These are phyloP conservation scores for Tolypocladium album DNA, from an alignment of 2,329 filamentous ascomycete genomes.

Conservation along the genomic window DNA sequence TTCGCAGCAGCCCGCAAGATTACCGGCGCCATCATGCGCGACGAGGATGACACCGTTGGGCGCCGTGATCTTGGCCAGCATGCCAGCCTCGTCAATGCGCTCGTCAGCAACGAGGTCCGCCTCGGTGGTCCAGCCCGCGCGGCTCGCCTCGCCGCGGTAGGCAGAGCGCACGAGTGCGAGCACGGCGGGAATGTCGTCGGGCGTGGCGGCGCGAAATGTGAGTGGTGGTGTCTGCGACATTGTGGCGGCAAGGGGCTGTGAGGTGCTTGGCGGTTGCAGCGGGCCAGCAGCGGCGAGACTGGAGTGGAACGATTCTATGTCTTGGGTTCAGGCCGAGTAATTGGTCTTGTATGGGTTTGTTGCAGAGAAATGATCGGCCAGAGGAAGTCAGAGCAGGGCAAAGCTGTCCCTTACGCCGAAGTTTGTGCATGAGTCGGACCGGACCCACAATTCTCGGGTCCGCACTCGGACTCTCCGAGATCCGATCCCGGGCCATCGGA, in stretches of 20 bases:
- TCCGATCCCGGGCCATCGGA: neutral
- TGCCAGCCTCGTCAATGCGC: constrained; percentile 27
- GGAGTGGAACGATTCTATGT: neutral
- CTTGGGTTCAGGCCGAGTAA: neutral
- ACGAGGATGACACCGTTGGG: constrained; percentile 26
- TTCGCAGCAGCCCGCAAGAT: constrained; percentile 33
- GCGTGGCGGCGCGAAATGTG: constrained; percentile 22
- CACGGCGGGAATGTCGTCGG: constrained; percentile 19
- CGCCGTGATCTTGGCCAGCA: constrained; percentile 27
- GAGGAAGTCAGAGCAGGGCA: neutral
- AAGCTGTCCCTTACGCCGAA: neutral
- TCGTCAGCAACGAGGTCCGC: constrained; percentile 30
- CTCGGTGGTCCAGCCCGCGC: constrained; percentile 35
- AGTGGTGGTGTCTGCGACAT: constrained; percentile 11
- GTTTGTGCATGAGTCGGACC: neutral
- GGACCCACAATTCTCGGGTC: neutral
- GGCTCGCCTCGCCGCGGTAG: constrained; percentile 30
- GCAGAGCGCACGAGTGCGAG: constrained; percentile 29
- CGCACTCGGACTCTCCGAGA: neutral
- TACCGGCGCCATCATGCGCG: constrained; percentile 16
- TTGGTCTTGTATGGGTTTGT: neutral
- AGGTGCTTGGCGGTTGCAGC: neutral
- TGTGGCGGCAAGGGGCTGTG: neutral
- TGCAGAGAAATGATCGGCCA: neutral
- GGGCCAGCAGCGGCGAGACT: neutral